These are phyloP conservation scores for Purpureocillium lavendulum DNA, from an alignment of 2,329 filamentous ascomycete species.

Conservation along the genomic window DNA sequence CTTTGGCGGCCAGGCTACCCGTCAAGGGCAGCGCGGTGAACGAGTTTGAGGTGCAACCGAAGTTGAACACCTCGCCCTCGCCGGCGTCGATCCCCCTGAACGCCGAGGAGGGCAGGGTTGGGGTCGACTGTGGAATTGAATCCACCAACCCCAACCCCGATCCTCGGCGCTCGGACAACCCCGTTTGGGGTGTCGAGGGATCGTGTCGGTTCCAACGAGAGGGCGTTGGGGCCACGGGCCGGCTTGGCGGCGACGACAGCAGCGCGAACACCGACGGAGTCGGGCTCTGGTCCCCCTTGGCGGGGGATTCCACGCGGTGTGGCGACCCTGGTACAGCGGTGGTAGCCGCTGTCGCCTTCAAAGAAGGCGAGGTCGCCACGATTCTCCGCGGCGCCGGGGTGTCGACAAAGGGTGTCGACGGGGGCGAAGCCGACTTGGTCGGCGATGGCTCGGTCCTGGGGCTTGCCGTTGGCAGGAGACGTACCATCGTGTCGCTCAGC, in stretches of 20 bases:
- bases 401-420: conserved; percentile 16
- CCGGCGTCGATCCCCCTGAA: conserved; percentile 1
- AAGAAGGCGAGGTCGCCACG: background rate
- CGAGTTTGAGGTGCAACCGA: no score
- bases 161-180: conserved; percentile 5
- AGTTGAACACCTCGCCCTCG: no score
- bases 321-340: background rate
- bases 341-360: background rate
- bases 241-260: background rate
- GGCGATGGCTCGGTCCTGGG: conserved; percentile 19
- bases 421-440: conserved; percentile 17
- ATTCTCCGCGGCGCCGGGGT: conserved; percentile 2
- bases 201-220: conserved; percentile 14
- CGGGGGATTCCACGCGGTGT: background rate
- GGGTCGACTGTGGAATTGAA: conserved; percentile 10
- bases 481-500: conserved; percentile 19
- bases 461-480: conserved; percentile 16
- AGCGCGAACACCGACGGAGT: background rate
- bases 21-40: conserved; percentile 8
- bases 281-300: background rate
- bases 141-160: conserved; percentile 13
- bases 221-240: background rate
- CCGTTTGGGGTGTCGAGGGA: conserved; percentile 13
- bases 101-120: conserved; percentile 7
- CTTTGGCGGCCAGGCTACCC: conserved; percentile 10